A percentile compares a stretch with the other conserved stretches of the same genome.
Conservation (phyloP, 2,329 filamentous ascomycete species). For the Colletotrichum gigasporum region DNA sequence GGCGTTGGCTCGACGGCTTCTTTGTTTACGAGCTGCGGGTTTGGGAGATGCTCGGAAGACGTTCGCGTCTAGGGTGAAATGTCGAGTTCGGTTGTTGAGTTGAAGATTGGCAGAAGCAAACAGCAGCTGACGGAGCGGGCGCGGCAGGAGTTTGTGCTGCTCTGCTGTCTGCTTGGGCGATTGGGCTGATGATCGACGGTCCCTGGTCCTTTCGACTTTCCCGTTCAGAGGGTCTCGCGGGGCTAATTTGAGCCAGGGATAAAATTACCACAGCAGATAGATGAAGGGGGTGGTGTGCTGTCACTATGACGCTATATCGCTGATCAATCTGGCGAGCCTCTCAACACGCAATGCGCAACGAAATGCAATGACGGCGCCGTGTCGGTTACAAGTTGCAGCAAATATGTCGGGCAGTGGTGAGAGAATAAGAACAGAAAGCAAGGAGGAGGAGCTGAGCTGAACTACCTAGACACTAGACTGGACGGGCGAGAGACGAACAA, state of each 20-base stretch:
- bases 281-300: conserved; percentile 29
- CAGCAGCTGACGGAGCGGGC: conserved; percentile 12
- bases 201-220: conserved; percentile 16
- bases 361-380: background rate
- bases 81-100: background rate
- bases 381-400: background rate
- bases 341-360: conserved; percentile 5
- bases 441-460: conserved; percentile 1
- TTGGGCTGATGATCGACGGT: conserved; percentile 26
- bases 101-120: background rate
- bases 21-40: background rate
- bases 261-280: conserved; percentile 13
- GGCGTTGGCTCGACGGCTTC: background rate
- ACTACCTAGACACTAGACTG: no score
- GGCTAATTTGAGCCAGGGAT: conserved; percentile 25
- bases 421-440: background rate
- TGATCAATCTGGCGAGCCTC: background rate
- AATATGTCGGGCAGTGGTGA: background rate
- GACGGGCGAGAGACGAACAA: conserved; percentile 18
- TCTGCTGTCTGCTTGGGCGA: conserved; percentile 7
- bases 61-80: background rate
- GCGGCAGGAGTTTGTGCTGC: background rate
- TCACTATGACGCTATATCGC: conserved; percentile 25
- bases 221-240: conserved; percentile 26
- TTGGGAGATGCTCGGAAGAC: background rate